A percentile compares a stretch with the other conserved stretches of the same genome.
phyloP scores from a whole-genome alignment of 345 rosid species.

The Salix suchowensis region DNA sequence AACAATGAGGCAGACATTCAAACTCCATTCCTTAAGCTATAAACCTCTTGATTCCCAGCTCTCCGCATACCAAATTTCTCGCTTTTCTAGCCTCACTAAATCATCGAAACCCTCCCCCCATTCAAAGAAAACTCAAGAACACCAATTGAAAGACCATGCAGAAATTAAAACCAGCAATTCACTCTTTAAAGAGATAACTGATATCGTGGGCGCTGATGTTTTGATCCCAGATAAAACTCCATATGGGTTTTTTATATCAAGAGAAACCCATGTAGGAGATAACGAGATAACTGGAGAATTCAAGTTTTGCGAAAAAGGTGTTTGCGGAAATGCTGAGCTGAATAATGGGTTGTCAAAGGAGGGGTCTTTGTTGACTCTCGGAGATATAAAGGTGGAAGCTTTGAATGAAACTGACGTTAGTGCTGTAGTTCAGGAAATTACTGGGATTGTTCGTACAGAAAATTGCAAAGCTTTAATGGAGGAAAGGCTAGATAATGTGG shows the following conservation, averaged over 20 bases:
- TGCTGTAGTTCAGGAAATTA: slow-evolving; percentile 47
- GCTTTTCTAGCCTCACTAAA: slow-evolving; percentile 36
- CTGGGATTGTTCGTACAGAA: slow-evolving; percentile 46
- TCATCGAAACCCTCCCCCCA: slow-evolving; percentile 33
- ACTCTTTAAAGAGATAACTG: slow-evolving; percentile 56
- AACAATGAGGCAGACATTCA: slow-evolving; percentile 23
- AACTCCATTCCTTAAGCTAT: slow-evolving; percentile 11
- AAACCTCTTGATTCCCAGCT: slow-evolving; percentile 6
- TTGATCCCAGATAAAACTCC: slow-evolving; percentile 24
- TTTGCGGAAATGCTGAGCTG: slow-evolving; percentile 45
- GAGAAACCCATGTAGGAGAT: slow-evolving; percentile 8
- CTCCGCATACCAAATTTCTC: slow-evolving; percentile 9
- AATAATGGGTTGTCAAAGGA: slow-evolving; percentile 7
- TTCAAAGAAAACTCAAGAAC: slow-evolving; percentile 8
- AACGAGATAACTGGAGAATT: neutral
- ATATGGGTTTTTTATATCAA: slow-evolving; percentile 22
- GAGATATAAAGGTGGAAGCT: slow-evolving; percentile 15
- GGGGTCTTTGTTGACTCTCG: slow-evolving; percentile 4
- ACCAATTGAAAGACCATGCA: slow-evolving; percentile 27
- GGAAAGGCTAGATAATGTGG: slow-evolving; percentile 46
- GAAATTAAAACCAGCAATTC: slow-evolving; percentile 33
- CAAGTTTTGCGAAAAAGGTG: slow-evolving; percentile 32
- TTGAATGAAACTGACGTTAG: slow-evolving; percentile 37
- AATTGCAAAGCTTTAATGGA: slow-evolving; percentile 46
- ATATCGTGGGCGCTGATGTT: slow-evolving; percentile 43